Evolutionary conservation across 768 basidiomycete genomes (phyloP), one percentile per base, ranked within the genome.

Genomic region (Hirschioporus abietinus): DNA sequence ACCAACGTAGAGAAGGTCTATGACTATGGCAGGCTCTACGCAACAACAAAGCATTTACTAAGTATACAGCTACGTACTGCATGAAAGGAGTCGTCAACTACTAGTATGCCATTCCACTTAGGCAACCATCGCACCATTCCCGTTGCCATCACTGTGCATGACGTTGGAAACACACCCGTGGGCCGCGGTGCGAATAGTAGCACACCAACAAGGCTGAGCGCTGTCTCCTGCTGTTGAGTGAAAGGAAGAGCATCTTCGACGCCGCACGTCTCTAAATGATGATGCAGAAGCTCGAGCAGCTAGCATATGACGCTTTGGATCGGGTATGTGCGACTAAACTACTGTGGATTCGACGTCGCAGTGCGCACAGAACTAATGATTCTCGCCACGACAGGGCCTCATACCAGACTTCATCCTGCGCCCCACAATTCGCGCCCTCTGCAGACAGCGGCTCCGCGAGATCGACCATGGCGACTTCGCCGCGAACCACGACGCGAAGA

Each of bases 401-500:
- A 78, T 90, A 20, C 90, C 89, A 25, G 89, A 90, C 72, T 80
- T 85, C 62, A 69, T 88, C 36, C 72, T 85, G 1, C 78, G 84
- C 27, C 76, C 75, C 7, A 78, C 77, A 36, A 83, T 86, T 63
- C 77, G 85, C 57, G 75, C 79, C 58, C 77, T 88, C 3, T 78
- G 82, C 66, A 80, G 82, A 35, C 82, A 84, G 69, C 76, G 87
- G 35, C 78, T 89, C 62, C 80, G 84, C 25, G 85, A 88, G 72
- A 86, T 90, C 65, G 82, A 89, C 73, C 74, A 80, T 65, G 87
- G 86, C 30, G 83, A 83, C 20, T 81, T 87, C 63, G 83, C 84
- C 61, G 82, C 81, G 15, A 88, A 88, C 70, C 84, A 88, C 78
- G 82, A 80, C 1, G 82, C 84, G 15, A 90, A 90, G 72, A 88